A percentile compares a stretch with the other conserved stretches of the same genome.
Evolutionary conservation across 2,329 filamentous ascomycete genomes (phyloP).

Genomic region (Botrytis tulipae): DNA sequence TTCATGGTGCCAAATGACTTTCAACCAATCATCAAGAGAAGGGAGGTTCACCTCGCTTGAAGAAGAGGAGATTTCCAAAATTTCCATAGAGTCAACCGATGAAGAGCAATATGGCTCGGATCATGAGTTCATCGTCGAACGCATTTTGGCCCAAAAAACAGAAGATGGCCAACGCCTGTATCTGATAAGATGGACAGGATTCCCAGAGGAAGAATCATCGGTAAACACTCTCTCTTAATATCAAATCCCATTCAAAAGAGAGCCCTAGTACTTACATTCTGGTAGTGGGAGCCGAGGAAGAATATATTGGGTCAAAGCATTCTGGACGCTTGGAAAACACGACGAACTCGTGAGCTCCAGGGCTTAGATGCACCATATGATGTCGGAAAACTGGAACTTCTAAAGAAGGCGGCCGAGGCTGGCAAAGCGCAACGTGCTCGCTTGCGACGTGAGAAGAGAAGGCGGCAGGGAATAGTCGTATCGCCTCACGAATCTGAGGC

Average conservation of each 20-base stretch:
- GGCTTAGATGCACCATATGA: conserved; percentile 31
- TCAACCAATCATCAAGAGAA: neutral
- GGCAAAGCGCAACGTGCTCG: conserved; percentile 28
- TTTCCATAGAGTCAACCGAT: conserved; percentile 54
- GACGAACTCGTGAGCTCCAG: conserved; percentile 26
- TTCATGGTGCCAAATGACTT: conserved; percentile 3
- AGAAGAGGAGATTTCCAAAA: conserved; percentile 55
- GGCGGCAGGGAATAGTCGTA: conserved; percentile 21
- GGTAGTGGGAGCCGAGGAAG: conserved; percentile 47
- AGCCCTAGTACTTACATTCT: neutral
- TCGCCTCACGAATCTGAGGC: conserved; percentile 22
- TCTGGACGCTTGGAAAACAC: conserved; percentile 37
- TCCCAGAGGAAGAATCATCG: conserved; percentile 54
- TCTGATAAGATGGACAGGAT: conserved; percentile 64
- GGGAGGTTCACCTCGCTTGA: conserved; percentile 33
- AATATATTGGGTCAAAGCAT: conserved; percentile 44
- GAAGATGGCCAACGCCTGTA: conserved; percentile 45
- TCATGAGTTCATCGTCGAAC: conserved; percentile 44
- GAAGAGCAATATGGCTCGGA: conserved; percentile 23
- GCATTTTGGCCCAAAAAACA: conserved; percentile 49
- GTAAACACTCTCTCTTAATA: neutral
- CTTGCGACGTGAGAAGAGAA: conserved; percentile 30
- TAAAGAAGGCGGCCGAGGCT: conserved; percentile 13
- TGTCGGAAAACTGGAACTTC: conserved; percentile 26
- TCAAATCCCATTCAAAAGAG: neutral